Base-by-base conservation (phyloP, 495 filamentous ascomycete genomes). In the Penicillium lagena region DNA sequence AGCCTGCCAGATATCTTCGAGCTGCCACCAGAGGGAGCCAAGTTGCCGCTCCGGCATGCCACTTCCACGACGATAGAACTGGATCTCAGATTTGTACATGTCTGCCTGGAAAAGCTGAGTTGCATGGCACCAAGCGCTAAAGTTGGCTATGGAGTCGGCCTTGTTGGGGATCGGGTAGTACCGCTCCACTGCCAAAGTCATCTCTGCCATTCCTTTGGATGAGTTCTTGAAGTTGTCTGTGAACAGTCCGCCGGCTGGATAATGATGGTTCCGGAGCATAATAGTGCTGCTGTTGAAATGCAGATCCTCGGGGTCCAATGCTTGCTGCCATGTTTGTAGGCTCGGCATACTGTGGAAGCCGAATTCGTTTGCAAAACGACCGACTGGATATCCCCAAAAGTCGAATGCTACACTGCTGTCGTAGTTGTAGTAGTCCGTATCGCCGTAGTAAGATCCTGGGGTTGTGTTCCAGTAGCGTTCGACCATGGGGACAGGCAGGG, bases 381-480 rank as follows among this genome's bases (percentile, higher is more conserved):
- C 80, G 0, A 82, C 68, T 0, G 80, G 81, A 45, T 82, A 83
- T 7, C 59, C 58, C 7, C 63, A 64, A 42, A 67, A 59, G 56
- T 86, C 74, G 60, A 83, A 84, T 1, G 79, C 72, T 12, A 72
- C 50, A 8, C 46, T 52, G 29, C 72, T 71, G 52, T 80, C 64
- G 47, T 87, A 87, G 49, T 84, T 78, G 62, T 87, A 87, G 54
- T 80, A 76, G 44, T 86, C 82, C 8, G 81, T 85, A 52, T 86
- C 78, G 9, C 80, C 80, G 52, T 86, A 85, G 30, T 83, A 75
- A 4, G 64, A 62, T 1, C 80, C 80, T 11, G 60, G 41, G 0
- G 76, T 78, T 4, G 63, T 54, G 51, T 86, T 83, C 33, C 76
- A 47, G 56, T 86, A 86, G 36, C 83, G 64, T 53, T 83, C 71